phyloP scores from a whole-genome alignment of 2,329 filamentous ascomycete species.

The Colletotrichum musae region DNA sequence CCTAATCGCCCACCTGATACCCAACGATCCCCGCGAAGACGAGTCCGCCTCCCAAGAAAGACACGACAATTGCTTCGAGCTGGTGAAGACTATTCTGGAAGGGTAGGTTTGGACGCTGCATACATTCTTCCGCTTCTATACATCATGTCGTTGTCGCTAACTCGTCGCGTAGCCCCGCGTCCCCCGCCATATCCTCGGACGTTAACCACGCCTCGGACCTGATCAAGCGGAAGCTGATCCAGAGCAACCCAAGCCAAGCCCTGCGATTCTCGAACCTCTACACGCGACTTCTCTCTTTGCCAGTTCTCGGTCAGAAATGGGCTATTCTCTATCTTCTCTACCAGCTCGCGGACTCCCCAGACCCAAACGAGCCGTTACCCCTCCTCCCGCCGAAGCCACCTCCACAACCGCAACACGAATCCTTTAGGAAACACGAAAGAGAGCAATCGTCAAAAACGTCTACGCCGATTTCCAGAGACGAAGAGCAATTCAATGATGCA shows the following conservation, averaged over 20 bases:
- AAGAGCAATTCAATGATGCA: conserved; percentile 66
- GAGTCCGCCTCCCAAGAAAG: conserved; percentile 78
- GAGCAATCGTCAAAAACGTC: conserved; percentile 54
- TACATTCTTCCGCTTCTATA: background rate
- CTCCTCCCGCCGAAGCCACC: conserved; percentile 59
- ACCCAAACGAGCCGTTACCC: conserved; percentile 67
- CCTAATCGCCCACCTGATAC: conserved; percentile 82
- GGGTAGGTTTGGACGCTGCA: conserved; percentile 54
- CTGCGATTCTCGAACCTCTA: conserved; percentile 92
- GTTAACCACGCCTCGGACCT: conserved; percentile 94
- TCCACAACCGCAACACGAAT: conserved; percentile 46
- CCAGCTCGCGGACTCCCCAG: conserved; percentile 80
- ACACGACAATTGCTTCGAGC: conserved; percentile 72
- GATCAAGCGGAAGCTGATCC: conserved; percentile 89
- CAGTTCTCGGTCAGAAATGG: conserved; percentile 96
- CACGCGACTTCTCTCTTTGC: conserved; percentile 88
- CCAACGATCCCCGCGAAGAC: conserved; percentile 74
- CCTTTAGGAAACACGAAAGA: conserved; percentile 54
- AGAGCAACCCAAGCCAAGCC: conserved; percentile 83
- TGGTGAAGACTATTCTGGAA: conserved; percentile 66
- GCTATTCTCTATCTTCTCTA: conserved; percentile 93
- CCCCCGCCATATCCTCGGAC: conserved; percentile 74
- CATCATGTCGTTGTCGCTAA: conserved; percentile 3
- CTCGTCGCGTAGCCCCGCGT: conserved; percentile 56
- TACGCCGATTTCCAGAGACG: conserved; percentile 57